phyloP scores from a whole-genome alignment of 1,284 basidiomycete genomes.

The Sutorius eximius region DNA sequence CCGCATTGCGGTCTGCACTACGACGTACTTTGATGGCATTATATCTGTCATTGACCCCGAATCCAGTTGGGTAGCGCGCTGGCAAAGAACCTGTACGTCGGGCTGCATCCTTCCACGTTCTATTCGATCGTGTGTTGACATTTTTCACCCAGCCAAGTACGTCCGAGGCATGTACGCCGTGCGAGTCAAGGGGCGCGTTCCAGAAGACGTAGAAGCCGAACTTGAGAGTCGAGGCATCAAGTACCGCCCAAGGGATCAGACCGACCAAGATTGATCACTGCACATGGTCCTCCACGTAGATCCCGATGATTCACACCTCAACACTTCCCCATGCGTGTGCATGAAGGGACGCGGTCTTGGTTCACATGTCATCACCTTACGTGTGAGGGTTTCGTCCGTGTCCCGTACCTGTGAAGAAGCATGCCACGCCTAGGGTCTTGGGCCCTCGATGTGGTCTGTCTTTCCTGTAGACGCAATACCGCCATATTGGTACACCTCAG shows the following conservation, averaged over 20 bases:
- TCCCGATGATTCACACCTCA: not conserved
- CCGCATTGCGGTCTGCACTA: constrained; percentile 85
- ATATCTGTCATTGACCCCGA: constrained; percentile 89
- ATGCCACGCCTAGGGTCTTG: constrained; percentile 1
- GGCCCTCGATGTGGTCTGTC: not conserved
- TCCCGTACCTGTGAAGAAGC: constrained; percentile 9
- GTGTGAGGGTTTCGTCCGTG: constrained; percentile 7
- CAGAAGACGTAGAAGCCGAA: constrained; percentile 82
- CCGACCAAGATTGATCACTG: constrained; percentile 57
- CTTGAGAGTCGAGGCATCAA: constrained; percentile 74
- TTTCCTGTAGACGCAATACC: constrained; percentile 13
- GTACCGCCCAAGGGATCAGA: constrained; percentile 77
- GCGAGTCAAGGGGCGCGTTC: constrained; percentile 82
- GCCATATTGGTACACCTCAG: constrained; percentile 4
- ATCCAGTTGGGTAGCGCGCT: constrained; percentile 92
- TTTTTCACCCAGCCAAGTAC: constrained; percentile 65
- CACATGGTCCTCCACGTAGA: constrained; percentile 3
- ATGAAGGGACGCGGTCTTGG: not conserved
- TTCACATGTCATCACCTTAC: constrained; percentile 22
- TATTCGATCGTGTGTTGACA: constrained; percentile 5
- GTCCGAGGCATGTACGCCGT: constrained; percentile 87
- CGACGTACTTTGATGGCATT: constrained; percentile 92
- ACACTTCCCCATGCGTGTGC: not conserved
- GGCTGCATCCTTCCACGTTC: not conserved
- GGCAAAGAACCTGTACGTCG: constrained; percentile 84